Percentiles rank a stretch among this genome's conserved stretches.
Evolutionary conservation across 352 stramenopile genomes (phyloP).

Genomic region (Pythium sp.): DNA sequence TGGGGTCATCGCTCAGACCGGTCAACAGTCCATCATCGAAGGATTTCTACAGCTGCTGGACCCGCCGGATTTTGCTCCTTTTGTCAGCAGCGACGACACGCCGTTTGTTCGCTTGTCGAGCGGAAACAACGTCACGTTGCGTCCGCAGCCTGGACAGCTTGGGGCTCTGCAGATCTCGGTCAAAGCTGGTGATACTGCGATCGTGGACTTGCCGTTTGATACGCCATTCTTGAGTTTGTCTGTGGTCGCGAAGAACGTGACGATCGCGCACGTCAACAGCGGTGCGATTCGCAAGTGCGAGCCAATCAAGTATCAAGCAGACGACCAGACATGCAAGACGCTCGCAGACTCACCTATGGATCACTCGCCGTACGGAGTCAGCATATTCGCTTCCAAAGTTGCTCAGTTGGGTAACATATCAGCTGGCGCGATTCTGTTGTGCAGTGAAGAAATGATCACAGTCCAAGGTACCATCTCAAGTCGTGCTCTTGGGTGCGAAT

Average conservation of each 20-base stretch:
- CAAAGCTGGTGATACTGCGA: slow-evolving; percentile 25
- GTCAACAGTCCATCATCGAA: slow-evolving; percentile 30
- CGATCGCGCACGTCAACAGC: slow-evolving; percentile 39
- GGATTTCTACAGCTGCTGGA: slow-evolving; percentile 44
- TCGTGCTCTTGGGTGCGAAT: slow-evolving; percentile 41
- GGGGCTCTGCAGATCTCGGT: slow-evolving; percentile 35
- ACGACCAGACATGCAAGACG: slow-evolving; percentile 34
- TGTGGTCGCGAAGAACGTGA: slow-evolving; percentile 44
- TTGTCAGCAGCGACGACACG: background rate
- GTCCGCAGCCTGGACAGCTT: slow-evolving; percentile 48
- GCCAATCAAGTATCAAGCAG: slow-evolving; percentile 36
- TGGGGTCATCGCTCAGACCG: slow-evolving; percentile 30
- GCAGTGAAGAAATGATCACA: slow-evolving; percentile 36
- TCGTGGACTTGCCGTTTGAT: slow-evolving; percentile 59
- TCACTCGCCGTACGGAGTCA: slow-evolving; percentile 36
- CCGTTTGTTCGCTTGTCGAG: slow-evolving; percentile 31
- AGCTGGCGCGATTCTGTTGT: slow-evolving; percentile 59
- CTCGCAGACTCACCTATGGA: slow-evolving; percentile 17
- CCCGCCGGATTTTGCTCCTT: background rate
- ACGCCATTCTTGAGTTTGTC: slow-evolving; percentile 47
- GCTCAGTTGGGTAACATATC: slow-evolving; percentile 45
- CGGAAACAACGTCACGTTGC: slow-evolving; percentile 37
- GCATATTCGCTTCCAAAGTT: slow-evolving; percentile 39
- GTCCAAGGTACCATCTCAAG: slow-evolving; percentile 39
- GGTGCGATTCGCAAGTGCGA: slow-evolving; percentile 44